Base-by-base conservation (phyloP, 1,284 basidiomycete species). In the Trametes hirsuta region DNA sequence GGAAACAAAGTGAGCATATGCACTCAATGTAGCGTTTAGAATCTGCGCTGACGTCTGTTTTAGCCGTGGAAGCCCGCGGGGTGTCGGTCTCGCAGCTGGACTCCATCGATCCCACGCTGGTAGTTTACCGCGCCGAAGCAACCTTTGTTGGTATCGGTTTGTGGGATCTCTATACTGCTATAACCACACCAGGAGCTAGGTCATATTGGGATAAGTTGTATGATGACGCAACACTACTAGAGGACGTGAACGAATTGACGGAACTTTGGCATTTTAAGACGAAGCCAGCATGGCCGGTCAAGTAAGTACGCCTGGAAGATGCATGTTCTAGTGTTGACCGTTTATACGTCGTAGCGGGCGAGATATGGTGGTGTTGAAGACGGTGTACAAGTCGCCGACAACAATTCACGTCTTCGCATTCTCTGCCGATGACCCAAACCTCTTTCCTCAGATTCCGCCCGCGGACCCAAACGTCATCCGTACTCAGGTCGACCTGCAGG, bases 321-420 rank as follows among this genome's bases (percentile, higher is more conserved):
- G 1, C 25, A 39, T 41, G n/a, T 10, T 40, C 10, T 30, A 3
- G 3, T 46, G 14, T 34, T 52, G 8, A 34, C 15, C 34, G 6
- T 40, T n/a, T 18, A 34, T 37, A 18, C 36, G n/a, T 15, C 56
- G 5, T 74, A 95, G 93, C 68, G 93, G 95, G 21, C 86, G 97
- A 57, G 97, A 99, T 71, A 84, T 90, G 9, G 90, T 98, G 42
- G 84, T 97, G 25, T 84, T 99, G 6, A 94, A 94, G 73, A 99
- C 97, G 0, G 92, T 96, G 1, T 99, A 99, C 82, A 98, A 98
- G 76, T 97, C 96, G 0, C 95, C 95, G 0, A 91, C 89, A 0
- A 94, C 95, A 0, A 92, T 98, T 10, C 97, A 99, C 71, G 88
- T 98, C 36, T 98, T 99, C 73, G 90, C 93, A 1, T 98, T 98